phyloP scores from a whole-genome alignment of 2,329 filamentous ascomycete genomes.

The Trichoderma aggressivum region DNA sequence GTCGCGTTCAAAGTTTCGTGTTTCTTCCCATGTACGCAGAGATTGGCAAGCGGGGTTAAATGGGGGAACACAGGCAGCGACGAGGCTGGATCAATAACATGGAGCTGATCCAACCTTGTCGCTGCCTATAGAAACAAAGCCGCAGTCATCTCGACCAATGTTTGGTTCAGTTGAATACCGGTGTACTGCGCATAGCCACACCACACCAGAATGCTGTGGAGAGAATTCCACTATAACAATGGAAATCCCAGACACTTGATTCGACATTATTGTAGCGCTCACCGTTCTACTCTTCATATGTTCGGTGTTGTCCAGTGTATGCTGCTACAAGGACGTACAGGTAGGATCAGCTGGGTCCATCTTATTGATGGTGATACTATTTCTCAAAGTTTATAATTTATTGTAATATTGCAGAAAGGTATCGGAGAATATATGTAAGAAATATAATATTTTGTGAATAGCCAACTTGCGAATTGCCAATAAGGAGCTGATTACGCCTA shows the following conservation, averaged over 20 bases:
- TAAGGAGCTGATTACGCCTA: neutral
- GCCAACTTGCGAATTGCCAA: neutral
- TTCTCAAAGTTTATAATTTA: neutral
- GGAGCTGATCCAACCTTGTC: no score
- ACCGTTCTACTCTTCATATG: neutral
- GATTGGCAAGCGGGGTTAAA: neutral
- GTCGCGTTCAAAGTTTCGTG: neutral
- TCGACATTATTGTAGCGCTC: neutral
- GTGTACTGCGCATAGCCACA: neutral
- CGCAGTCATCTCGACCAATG: no score
- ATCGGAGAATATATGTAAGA: neutral
- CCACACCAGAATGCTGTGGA: neutral
- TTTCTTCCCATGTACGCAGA: neutral
- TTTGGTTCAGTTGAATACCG: neutral
- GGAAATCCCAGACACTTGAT: neutral
- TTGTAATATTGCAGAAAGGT: neutral
- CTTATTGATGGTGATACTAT: neutral
- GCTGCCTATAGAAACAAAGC: no score
- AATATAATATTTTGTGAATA: neutral
- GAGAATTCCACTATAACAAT: neutral
- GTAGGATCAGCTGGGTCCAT: neutral
- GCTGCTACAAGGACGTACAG: neutral
- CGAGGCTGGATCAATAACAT: no score
- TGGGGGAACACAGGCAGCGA: neutral
- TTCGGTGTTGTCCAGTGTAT: neutral